Evolutionary conservation across 805 yeast genomes (phyloP).

Genomic region (Phaffomyces antillensis): DNA sequence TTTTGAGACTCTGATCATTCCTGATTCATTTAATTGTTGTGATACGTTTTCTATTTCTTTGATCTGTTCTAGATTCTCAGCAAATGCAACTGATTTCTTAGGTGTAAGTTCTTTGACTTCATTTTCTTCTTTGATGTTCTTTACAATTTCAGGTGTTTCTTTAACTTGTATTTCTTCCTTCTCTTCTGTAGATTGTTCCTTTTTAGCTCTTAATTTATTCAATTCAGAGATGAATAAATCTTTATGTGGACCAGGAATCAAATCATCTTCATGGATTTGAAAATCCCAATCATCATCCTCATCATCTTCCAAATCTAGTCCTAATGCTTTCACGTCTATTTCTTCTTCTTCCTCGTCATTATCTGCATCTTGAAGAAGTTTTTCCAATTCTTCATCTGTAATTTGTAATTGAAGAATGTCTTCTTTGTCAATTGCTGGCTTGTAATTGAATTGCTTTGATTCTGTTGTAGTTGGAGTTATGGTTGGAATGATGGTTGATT

Average conservation of each 20-base stretch:
- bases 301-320: slow-evolving; percentile 26
- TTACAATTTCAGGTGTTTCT: not conserved
- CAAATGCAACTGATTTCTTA: slow-evolving; percentile 48
- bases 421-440: slow-evolving; percentile 31
- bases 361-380: slow-evolving; percentile 23
- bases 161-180: not conserved
- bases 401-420: slow-evolving; percentile 48
- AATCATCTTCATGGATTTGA: slow-evolving; percentile 3
- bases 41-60: slow-evolving; percentile 56
- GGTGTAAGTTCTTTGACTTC: not conserved
- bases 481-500: no score
- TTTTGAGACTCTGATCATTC: slow-evolving; percentile 15
- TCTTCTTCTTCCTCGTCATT: slow-evolving; percentile 28
- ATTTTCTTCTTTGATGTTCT: slow-evolving; percentile 6
- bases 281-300: slow-evolving; percentile 21
- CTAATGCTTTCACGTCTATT: slow-evolving; percentile 30
- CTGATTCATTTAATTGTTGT: slow-evolving; percentile 32
- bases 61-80: slow-evolving; percentile 39
- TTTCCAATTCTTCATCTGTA: slow-evolving; percentile 42
- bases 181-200: slow-evolving; percentile 6
- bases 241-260: slow-evolving; percentile 17
- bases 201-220: slow-evolving; percentile 12
- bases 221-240: slow-evolving; percentile 18
- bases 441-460: not conserved
- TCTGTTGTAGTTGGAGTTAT: no score